These are phyloP conservation scores for Tetrapyrgos nigripes DNA, from an alignment of 1,284 basidiomycete genomes.

Conservation along the genomic window DNA sequence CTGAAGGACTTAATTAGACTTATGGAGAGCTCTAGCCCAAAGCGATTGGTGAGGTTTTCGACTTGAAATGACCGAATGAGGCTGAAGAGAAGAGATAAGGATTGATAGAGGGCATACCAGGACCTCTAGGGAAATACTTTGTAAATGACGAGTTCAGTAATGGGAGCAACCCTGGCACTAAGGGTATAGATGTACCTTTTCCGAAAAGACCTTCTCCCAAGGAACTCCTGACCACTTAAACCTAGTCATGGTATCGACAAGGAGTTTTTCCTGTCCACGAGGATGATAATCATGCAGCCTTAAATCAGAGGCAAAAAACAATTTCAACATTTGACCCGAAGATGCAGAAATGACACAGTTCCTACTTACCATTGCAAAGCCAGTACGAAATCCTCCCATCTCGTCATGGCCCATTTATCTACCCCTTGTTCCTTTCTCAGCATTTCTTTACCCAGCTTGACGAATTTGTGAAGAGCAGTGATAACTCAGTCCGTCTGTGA, in stretches of 20 bases:
- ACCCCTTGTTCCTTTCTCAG: conserved; percentile 56
- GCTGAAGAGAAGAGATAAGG: neutral
- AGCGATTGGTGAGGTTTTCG: conserved; percentile 38
- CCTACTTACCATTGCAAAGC: conserved; percentile 56
- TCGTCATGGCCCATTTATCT: conserved; percentile 58
- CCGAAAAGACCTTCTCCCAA: conserved; percentile 50
- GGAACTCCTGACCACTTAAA: conserved; percentile 58
- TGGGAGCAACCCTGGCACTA: neutral
- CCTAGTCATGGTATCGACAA: conserved; percentile 62
- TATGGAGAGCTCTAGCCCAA: conserved; percentile 26
- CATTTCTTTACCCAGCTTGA: conserved; percentile 61
- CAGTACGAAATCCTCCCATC: conserved; percentile 67
- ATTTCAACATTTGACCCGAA: neutral
- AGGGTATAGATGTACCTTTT: no score
- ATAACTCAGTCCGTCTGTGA: conserved; percentile 51
- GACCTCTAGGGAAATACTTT: conserved; percentile 21
- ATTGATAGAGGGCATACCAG: conserved; percentile 13
- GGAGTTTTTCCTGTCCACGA: conserved; percentile 53
- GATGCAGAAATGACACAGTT: no score
- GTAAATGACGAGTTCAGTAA: neutral
- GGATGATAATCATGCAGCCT: conserved; percentile 63
- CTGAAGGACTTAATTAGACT: neutral
- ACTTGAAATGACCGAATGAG: conserved; percentile 29
- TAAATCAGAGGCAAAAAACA: neutral
- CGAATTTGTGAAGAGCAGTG: conserved; percentile 56